A percentile compares a stretch with the other conserved stretches of the same genome.
Evolutionary conservation across 768 basidiomycete genomes (phyloP).

Genomic region (Calocera viscosa): DNA sequence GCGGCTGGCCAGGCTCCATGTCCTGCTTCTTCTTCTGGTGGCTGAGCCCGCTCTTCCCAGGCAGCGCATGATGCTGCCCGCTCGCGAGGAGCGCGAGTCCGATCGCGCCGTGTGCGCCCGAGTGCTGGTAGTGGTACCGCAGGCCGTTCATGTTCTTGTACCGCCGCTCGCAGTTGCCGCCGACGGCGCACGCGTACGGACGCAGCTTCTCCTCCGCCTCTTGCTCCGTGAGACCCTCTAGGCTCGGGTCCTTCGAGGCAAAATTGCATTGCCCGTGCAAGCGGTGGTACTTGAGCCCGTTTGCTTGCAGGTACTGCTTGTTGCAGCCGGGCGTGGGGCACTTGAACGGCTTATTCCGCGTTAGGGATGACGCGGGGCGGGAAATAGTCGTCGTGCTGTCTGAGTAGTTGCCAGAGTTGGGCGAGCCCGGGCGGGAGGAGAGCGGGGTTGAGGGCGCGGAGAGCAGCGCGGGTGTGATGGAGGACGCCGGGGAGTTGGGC

Average conservation of each 20-base stretch:
- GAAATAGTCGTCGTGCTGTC: constrained; percentile 33
- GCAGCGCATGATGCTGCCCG: constrained; percentile 30
- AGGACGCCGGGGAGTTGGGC: constrained; percentile 43
- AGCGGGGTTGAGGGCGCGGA: constrained; percentile 6
- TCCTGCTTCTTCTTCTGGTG: constrained; percentile 4
- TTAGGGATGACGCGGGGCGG: constrained; percentile 43
- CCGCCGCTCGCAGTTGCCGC: constrained; percentile 44
- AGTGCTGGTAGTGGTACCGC: constrained; percentile 92
- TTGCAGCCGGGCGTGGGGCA: constrained; percentile 94
- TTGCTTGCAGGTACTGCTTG: constrained; percentile 93
- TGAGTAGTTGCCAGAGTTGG: constrained; percentile 14
- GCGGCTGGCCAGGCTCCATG: neutral
- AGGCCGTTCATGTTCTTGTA: constrained; percentile 99
- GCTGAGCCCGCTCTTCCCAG: constrained; percentile 11
- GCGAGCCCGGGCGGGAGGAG: constrained; percentile 8
- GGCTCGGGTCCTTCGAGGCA: constrained; percentile 30
- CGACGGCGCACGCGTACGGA: constrained; percentile 83
- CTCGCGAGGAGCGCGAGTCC: constrained; percentile 70
- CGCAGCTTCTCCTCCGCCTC: constrained; percentile 73
- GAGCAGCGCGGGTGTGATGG: neutral
- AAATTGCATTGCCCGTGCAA: constrained; percentile 89
- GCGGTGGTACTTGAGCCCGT: constrained; percentile 89
- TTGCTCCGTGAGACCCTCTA: constrained; percentile 37
- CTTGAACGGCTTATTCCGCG: constrained; percentile 71
- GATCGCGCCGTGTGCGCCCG: constrained; percentile 84